Conservation (phyloP, 2,329 filamentous ascomycete species). For the Aspergillus hiratsukae region DNA sequence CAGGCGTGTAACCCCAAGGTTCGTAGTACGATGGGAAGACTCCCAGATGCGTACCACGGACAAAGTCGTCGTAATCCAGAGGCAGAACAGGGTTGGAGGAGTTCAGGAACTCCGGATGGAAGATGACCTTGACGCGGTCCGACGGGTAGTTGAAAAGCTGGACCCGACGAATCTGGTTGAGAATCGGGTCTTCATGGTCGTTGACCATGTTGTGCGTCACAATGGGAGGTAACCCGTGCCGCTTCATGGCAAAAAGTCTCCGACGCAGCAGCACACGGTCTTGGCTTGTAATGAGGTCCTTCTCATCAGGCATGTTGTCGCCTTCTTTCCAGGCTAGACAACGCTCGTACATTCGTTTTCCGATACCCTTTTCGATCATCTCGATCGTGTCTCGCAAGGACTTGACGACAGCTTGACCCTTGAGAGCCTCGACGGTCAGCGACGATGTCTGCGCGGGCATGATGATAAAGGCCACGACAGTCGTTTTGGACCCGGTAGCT, state of each 20-base stretch:
- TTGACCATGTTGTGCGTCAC: constrained; percentile 99
- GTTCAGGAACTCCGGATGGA: constrained; percentile 97
- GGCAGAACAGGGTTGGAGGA: constrained; percentile 92
- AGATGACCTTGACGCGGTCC: constrained; percentile 94
- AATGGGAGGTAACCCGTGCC: constrained; percentile 82
- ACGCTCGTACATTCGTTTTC: constrained; percentile 89
- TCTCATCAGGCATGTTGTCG: constrained; percentile 88
- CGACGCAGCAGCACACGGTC: constrained; percentile 90
- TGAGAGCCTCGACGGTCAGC: constrained; percentile 88
- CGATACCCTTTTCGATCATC: constrained; percentile 87
- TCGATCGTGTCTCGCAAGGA: constrained; percentile 89
- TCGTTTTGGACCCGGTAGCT: constrained; percentile 76
- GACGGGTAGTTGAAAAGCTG: constrained; percentile 95
- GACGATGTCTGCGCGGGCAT: constrained; percentile 97
- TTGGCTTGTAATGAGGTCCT: constrained; percentile 86
- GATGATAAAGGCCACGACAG: constrained; percentile 95
- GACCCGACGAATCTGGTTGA: constrained; percentile 93
- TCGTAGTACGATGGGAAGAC: constrained; percentile 98
- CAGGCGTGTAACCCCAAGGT: constrained; percentile 97
- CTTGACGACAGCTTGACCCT: constrained; percentile 96
- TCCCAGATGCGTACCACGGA: constrained; percentile 91
- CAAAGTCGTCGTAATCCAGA: constrained; percentile 97
- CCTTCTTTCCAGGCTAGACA: constrained; percentile 95
- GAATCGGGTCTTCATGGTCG: constrained; percentile 84
- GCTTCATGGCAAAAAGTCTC: constrained; percentile 94